Evolutionary conservation across 2,329 filamentous ascomycete species (phyloP), one percentile per base, ranked within the genome.

Genomic region (Scytalidium lignicola): DNA sequence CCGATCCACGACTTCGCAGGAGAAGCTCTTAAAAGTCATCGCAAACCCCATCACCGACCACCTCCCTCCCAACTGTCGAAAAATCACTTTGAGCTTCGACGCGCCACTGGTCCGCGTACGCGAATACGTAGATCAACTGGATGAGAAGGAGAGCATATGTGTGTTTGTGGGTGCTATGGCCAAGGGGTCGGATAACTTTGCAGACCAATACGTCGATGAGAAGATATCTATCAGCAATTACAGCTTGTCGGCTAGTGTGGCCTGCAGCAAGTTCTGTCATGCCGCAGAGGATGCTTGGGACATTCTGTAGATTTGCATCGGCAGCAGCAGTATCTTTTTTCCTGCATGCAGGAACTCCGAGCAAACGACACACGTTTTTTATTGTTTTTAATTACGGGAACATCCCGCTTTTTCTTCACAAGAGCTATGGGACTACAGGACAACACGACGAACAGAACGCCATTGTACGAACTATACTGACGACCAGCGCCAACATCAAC

Each of bases 181-280:
- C 51, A 97, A 97, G 74, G 93, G 93, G 17, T 81, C 84, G 48
- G 93, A 99, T 67, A 92, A 89, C 70, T 99, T 99, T 67, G 93
- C 93, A 56, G 93, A 99, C 66, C 80, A 82, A 39, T 90, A 88
- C 70, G 95, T 97, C 63, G 92, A 97, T 65, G 93, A 99, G 72
- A 89, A 95, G 64, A 97, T 99, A 65, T 90, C 88, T 61, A 97
- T 99, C 73, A 97, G 92, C 78, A 96, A 96, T 70, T 99, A 88
- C 78, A 96, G 91, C 65, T 78, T 99, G 55, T 96, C 90, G 64
- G 93, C 93, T 53, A 97, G 92, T 74, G 93, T 99, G 54, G 92
- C 93, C 41, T 99, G 93, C 79, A 96, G 92, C 82, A 99, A 97
- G 71, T 97, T 99, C 76, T 97, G 93, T 71, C 93, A 99, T 70